These are phyloP conservation scores for Metroxylon sagu DNA, from an alignment of 176 grass and related monocot species.

Conservation along the genomic window DNA sequence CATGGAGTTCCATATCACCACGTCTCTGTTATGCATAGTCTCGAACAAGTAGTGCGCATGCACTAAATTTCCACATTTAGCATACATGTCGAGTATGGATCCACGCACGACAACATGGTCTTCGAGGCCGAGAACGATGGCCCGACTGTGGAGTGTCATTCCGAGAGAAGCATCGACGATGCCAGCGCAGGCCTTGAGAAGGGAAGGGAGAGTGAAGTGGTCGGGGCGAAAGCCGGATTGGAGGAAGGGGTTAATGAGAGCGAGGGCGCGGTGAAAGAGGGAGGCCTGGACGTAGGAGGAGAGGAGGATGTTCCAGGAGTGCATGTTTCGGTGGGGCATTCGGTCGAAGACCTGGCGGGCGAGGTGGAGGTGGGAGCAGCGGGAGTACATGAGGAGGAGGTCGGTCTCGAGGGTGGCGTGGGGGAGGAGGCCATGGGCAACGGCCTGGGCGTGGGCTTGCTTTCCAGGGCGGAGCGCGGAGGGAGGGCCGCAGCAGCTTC, in stretches of 20 bases:
- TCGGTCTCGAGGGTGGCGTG: constrained; percentile 38
- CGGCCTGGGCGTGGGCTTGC: constrained; percentile 25
- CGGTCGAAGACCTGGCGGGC: constrained; percentile 33
- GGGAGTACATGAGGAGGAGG: constrained; percentile 27
- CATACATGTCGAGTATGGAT: constrained; percentile 33
- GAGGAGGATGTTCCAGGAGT: constrained; percentile 48
- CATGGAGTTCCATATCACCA: constrained; percentile 47
- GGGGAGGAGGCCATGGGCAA: constrained; percentile 18
- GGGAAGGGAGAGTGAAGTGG: constrained; percentile 35
- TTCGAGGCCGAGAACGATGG: constrained; percentile 19
- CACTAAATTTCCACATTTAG: constrained; percentile 22
- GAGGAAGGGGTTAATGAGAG: constrained; percentile 22
- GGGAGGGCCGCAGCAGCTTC: constrained; percentile 11
- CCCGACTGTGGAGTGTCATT: constrained; percentile 21
- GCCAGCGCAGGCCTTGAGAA: constrained; percentile 27
- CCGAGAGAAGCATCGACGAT: constrained; percentile 19
- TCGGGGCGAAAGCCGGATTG: constrained; percentile 25
- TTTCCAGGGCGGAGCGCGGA: background rate
- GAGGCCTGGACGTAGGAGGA: constrained; percentile 17
- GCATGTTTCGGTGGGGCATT: constrained; percentile 29
- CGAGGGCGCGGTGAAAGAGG: constrained; percentile 7
- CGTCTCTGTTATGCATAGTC: constrained; percentile 23
- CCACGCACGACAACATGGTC: constrained; percentile 25
- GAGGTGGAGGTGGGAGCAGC: constrained; percentile 6
- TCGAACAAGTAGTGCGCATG: constrained; percentile 33